phyloP scores from a whole-genome alignment of 495 filamentous ascomycete species.

The Hypoxylon fuscum region DNA sequence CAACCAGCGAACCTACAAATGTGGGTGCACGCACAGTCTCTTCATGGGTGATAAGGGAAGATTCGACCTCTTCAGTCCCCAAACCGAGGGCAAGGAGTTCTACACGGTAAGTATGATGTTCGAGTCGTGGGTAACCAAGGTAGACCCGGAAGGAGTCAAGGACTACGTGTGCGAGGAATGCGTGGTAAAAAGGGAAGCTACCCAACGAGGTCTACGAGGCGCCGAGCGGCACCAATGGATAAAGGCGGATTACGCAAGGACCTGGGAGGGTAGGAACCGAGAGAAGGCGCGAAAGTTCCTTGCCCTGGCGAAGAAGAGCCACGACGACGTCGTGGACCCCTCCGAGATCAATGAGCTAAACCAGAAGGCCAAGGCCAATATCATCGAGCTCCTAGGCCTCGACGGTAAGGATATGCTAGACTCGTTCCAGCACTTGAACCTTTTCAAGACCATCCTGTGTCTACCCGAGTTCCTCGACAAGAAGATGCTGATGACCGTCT shows the following conservation, averaged over 20 bases:
- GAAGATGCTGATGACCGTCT: not conserved
- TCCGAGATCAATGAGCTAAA: slow-evolving; percentile 2
- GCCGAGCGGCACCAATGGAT: slow-evolving; percentile 1
- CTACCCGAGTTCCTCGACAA: slow-evolving; percentile 11
- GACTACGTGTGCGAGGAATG: slow-evolving; percentile 7
- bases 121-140: not conserved
- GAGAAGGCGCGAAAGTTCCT: not conserved
- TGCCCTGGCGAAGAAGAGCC: slow-evolving; percentile 3
- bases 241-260: not conserved
- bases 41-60: too few species aligned
- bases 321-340: not conserved
- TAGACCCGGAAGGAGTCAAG: not conserved
- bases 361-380: slow-evolving; percentile 5
- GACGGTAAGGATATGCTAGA: not conserved
- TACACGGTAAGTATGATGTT: slow-evolving; percentile 13
- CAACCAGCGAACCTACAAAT: too few species aligned
- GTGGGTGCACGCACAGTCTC: too few species aligned
- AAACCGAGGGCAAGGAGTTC: too few species aligned
- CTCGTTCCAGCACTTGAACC: not conserved
- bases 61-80: too few species aligned
- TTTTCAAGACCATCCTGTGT: slow-evolving; percentile 26
- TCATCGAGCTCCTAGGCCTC: slow-evolving; percentile 17
- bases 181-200: not conserved
- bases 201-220: not conserved
- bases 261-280: not conserved